Conservation (phyloP, 2,329 filamentous ascomycete genomes). For the Monilinia fructigena region DNA sequence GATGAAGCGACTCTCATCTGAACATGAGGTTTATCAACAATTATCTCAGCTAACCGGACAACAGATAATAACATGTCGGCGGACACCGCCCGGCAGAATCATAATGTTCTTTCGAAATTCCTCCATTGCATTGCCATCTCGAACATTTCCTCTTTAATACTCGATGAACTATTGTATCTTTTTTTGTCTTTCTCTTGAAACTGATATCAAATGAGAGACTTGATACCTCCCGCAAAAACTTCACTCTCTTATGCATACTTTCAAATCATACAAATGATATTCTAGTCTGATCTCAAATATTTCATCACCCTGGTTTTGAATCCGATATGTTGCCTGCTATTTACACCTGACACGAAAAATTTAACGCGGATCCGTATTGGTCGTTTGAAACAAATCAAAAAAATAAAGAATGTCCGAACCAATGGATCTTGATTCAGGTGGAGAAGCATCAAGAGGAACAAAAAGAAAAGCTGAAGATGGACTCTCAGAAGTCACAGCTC, state of each 20-base stretch:
- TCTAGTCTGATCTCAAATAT: background rate
- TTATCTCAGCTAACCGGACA: background rate
- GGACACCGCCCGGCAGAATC: constrained; percentile 20
- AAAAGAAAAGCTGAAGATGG: constrained; percentile 52
- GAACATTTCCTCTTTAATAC: background rate
- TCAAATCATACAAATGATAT: background rate
- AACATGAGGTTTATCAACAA: background rate
- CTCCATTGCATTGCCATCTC: background rate
- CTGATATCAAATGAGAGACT: background rate
- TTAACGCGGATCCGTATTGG: background rate
- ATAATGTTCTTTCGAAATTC: background rate
- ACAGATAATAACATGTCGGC: background rate
- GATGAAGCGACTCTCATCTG: background rate
- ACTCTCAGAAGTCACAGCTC: constrained; percentile 42
- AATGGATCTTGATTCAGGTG: constrained; percentile 46
- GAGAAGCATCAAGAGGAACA: constrained; percentile 36
- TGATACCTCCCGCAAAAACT: background rate
- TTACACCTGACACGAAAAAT: background rate
- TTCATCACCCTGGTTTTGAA: constrained; percentile 10
- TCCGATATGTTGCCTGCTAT: constrained; percentile 4
- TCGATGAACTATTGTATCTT: background rate
- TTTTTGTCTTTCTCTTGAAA: background rate
- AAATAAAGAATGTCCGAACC: constrained; percentile 36
- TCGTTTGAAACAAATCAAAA: background rate
- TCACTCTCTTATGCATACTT: background rate